Base-by-base conservation (phyloP, 1,139 yeast genomes). In the Candida freyschussii region DNA sequence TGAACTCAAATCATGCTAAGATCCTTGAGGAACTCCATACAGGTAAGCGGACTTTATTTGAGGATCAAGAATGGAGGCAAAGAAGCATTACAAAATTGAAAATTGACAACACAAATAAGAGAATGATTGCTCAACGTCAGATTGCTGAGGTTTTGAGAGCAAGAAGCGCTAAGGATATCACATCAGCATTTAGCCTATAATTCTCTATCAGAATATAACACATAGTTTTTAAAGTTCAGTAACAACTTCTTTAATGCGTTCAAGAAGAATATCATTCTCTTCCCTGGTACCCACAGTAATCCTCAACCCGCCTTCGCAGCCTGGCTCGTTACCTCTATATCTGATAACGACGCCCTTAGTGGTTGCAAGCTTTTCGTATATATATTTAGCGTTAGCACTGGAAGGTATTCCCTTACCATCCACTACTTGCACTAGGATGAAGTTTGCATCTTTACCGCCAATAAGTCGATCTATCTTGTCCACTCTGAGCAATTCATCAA, bases 371-470 rank as follows among this genome's bases (percentile, higher is more conserved):
- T 60, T 64, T 38, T 68, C 67, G 57, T 91, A 91, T 9, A 87
- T 65, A 26, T 65, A 52, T 32, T 70, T 59, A 1, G 98, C 97
- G 15, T 75, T 56, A n/a, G 29, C 17, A 11, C 51, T 47, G 10
- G 41, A 41, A 0, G 95, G 87, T 12, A 56, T 47, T 2, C 86
- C 86, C 0, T 66, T 53, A 34, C 67, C 65, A 52, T 78, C 76
- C 34, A 82, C 64, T 12, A 91, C 65, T 55, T 87, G 82, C 13
- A 89, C 57, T 37, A 91, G 66, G 8, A 91, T 50, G 55, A 91
- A 91, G 56, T 91, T 91, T 4, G 97, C 79, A 53, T 86, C 95
- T 33, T 74, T 58, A 1, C 98, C 98, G 24, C 97, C 97, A 33
- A 86, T 71, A 40, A 81, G 73, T 40, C 67, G 67, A 20, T 94